Evolutionary conservation across 2,329 filamentous ascomycete genomes (phyloP).

Genomic region (Talaromyces piceae): DNA sequence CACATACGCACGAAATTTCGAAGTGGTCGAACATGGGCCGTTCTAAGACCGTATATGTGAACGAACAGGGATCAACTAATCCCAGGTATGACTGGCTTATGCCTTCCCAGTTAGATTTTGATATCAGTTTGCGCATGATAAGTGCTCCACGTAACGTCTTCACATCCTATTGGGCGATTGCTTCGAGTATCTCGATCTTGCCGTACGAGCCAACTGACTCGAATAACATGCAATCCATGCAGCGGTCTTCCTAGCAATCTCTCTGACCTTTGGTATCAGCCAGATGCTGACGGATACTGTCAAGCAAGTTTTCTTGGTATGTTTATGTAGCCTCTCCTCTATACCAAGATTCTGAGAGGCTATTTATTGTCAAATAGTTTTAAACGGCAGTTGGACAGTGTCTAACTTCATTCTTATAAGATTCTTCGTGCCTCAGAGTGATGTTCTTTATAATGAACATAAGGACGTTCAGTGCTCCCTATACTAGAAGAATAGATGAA

Average conservation of each 20-base stretch:
- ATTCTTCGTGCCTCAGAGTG: not conserved
- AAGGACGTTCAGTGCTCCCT: not conserved
- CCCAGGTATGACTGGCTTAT: not conserved
- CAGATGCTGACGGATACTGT: not conserved
- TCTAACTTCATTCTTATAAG: not conserved
- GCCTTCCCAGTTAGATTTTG: not conserved
- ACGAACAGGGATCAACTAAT: not conserved
- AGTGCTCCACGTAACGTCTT: not conserved
- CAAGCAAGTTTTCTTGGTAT: not conserved
- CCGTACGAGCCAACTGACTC: not conserved
- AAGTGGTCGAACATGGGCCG: not conserved
- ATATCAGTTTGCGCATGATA: not conserved
- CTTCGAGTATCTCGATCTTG: not conserved
- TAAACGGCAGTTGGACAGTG: not conserved
- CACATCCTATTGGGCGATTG: not conserved
- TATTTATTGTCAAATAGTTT: not conserved
- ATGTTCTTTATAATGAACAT: not conserved
- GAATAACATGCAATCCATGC: not conserved
- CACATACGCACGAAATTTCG: not conserved
- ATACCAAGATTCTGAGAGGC: not conserved
- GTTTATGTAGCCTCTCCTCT: not conserved
- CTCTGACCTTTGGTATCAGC: not conserved
- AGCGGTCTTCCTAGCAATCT: not conserved
- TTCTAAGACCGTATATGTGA: constrained; percentile 1
- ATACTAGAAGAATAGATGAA: not conserved